Evolutionary conservation across 2,329 filamentous ascomycete genomes (phyloP), one percentile per base, ranked within the genome.

Genomic region (Calycina marina): DNA sequence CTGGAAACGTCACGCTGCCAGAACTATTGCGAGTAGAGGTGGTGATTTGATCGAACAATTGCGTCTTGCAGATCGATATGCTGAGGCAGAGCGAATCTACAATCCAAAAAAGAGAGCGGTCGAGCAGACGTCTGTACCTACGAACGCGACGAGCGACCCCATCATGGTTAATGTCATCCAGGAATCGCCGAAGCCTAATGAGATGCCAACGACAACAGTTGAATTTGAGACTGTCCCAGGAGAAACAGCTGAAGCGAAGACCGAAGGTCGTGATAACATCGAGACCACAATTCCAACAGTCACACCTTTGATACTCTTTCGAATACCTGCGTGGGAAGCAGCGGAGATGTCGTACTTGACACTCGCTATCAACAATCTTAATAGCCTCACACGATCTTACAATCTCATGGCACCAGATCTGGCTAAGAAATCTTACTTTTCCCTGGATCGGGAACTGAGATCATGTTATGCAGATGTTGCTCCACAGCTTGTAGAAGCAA

Each of bases 341-440:
- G 67, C 70, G 4, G 84, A 96, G 54, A 58, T 60, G 3, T 63
- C 75, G 5, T 96, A 93, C 57, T 73, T 86, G 52, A 70, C 68
- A 24, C 66, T 90, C 4, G 72, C 82, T 4, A 69, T 98, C 42
- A 67, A 69, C 28, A 73, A 82, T 35, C 70, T 96, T 35, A 96
- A 96, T 56, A 56, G 59, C 17, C 64, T 92, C 30, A 78, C 84
- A 5, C 72, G 90, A 15, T 81, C 81, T 10, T 98, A 98, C 61
- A 96, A 96, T 47, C 69, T 96, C 3, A 88, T 93, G 74, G 88
- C 90, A 0, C 90, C 90, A 0, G 77, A 84, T 34, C 65, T 93
- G 2, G 86, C 88, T 2, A 92, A 90, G 57, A 93, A 93, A 55
- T 83, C 88, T 0, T 96, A 96, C 55, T 85, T 84, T 50, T 76